These are phyloP conservation scores for Trypanosoma cruzi DNA, from an alignment of 208 protist genomes.

Conservation along the genomic window DNA sequence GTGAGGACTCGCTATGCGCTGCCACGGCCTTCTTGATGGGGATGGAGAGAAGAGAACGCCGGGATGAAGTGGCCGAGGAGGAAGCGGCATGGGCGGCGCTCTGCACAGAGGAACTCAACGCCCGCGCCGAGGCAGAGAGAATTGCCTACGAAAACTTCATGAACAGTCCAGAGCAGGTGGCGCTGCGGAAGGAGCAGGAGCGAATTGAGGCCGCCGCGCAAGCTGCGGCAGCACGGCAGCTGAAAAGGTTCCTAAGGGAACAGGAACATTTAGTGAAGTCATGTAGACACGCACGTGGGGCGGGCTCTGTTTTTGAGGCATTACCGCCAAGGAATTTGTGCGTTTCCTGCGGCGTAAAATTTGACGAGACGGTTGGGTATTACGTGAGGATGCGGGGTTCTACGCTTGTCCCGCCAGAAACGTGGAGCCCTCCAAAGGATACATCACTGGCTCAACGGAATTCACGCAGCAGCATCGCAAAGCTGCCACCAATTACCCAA, in stretches of 20 bases:
- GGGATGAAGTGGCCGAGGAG: constrained; percentile 32
- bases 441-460: background rate
- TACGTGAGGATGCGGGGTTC: constrained; percentile 58
- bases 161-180: constrained; percentile 81
- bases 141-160: constrained; percentile 65
- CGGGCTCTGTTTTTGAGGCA: constrained; percentile 63
- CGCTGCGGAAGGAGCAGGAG: constrained; percentile 53
- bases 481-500: constrained; percentile 1
- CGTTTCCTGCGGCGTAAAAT: constrained; percentile 61
- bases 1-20: constrained; percentile 38
- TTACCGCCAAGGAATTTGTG: constrained; percentile 46
- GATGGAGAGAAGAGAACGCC: constrained; percentile 38
- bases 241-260: constrained; percentile 46
- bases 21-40: constrained; percentile 59
- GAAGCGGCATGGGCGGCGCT: constrained; percentile 27
- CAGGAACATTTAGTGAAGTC: constrained; percentile 54
- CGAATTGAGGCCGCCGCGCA: constrained; percentile 33
- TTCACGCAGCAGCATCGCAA: background rate
- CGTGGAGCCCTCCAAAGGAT: background rate
- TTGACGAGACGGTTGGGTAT: constrained; percentile 66
- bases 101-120: constrained; percentile 25
- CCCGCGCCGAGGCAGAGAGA: constrained; percentile 45
- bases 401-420: constrained; percentile 23
- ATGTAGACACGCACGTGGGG: constrained; percentile 62
- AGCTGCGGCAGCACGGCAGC: constrained; percentile 29